Evolutionary conservation across 2,329 filamentous ascomycete genomes (phyloP).

Genomic region (Emydomyces testavorans): DNA sequence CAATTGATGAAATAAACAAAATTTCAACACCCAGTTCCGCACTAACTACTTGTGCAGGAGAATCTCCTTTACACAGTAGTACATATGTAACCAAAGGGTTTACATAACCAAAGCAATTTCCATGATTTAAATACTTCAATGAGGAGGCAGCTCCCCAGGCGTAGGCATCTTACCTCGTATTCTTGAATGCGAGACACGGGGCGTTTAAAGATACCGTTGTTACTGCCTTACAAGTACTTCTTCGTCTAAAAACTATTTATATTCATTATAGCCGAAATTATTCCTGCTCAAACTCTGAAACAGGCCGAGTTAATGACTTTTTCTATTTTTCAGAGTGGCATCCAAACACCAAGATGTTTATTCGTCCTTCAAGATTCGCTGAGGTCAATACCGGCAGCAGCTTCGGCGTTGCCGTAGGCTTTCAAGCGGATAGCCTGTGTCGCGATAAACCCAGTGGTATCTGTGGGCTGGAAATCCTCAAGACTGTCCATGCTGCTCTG

Average conservation of each 20-base stretch:
- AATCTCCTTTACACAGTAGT: too few relatives aligned
- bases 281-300: conserved; percentile 5
- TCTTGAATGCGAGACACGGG: too few relatives aligned
- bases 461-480: conserved; percentile 49
- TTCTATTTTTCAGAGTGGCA: not conserved
- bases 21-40: too few relatives aligned
- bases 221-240: too few relatives aligned
- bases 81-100: too few relatives aligned
- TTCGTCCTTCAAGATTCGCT: conserved; percentile 11
- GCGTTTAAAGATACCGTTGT: too few relatives aligned
- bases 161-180: too few relatives aligned
- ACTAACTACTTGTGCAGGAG: too few relatives aligned
- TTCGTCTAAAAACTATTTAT: not conserved
- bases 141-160: too few relatives aligned
- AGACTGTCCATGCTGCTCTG: conserved; percentile 56
- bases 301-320: not conserved
- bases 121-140: too few relatives aligned
- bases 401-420: conserved; percentile 16
- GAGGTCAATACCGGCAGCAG: conserved; percentile 14
- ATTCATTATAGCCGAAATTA: not conserved
- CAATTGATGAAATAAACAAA: too few relatives aligned
- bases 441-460: conserved; percentile 49
- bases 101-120: too few relatives aligned
- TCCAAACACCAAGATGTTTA: not conserved
- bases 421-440: conserved; percentile 23